These are phyloP conservation scores for Neohortaea acidophila DNA, from an alignment of 495 filamentous ascomycete genomes.

Conservation along the genomic window DNA sequence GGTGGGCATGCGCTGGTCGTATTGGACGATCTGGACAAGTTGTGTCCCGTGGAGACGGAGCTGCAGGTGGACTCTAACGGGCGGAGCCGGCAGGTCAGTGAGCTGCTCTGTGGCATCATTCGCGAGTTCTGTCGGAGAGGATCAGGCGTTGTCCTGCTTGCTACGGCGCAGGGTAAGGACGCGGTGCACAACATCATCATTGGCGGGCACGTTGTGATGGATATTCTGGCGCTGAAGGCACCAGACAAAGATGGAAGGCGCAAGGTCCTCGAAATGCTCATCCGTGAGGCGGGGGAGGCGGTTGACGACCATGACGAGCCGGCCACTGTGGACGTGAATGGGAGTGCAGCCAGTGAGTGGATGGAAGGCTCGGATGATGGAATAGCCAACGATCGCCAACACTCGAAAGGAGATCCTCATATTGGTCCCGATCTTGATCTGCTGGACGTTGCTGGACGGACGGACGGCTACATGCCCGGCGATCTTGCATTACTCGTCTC, in stretches of 20 bases:
- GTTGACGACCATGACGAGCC: conserved; percentile 25
- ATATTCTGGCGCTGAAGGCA: conserved; percentile 57
- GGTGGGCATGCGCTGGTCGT: conserved; percentile 72
- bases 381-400: conserved; percentile 41
- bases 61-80: conserved; percentile 85
- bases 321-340: conserved; percentile 23
- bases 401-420: not conserved
- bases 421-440: conserved; percentile 56
- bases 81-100: conserved; percentile 81
- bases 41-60: conserved; percentile 86
- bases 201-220: conserved; percentile 27
- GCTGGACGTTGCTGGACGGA: conserved; percentile 78
- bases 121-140: conserved; percentile 62
- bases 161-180: conserved; percentile 88
- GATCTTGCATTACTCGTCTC: conserved; percentile 76
- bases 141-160: conserved; percentile 68
- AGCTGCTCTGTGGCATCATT: conserved; percentile 67
- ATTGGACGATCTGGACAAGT: conserved; percentile 79
- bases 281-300: conserved; percentile 25
- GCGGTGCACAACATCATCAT: conserved; percentile 28
- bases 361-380: conserved; percentile 54
- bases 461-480: conserved; percentile 94
- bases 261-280: conserved; percentile 60
- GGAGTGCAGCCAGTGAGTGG: conserved; percentile 36
- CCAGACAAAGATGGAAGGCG: conserved; percentile 86